phyloP scores from a whole-genome alignment of 352 stramenopile genomes.

The Aphanomyces euteiches region DNA sequence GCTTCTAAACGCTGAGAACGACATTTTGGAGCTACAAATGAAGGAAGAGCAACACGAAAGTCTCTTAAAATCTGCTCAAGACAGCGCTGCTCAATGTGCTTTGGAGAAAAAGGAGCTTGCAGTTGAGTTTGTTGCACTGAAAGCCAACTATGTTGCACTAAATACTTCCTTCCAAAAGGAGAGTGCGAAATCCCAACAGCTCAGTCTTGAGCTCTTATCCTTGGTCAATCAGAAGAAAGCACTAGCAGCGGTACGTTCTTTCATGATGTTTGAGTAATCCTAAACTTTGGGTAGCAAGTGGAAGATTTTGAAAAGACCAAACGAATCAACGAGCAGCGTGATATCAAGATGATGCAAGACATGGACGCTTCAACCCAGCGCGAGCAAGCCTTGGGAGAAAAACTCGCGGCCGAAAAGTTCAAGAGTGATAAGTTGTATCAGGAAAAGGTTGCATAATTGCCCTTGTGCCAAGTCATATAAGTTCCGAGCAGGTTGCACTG shows the following conservation, averaged over 20 bases:
- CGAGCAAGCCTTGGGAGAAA: conserved; percentile 28
- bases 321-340: conserved; percentile 36
- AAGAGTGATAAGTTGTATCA: conserved; percentile 28
- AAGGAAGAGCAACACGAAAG: conserved; percentile 15
- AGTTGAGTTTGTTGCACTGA: conserved; percentile 32
- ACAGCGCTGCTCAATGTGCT: background rate
- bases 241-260: conserved; percentile 15
- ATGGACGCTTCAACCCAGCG: background rate
- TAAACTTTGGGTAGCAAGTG: conserved; percentile 1
- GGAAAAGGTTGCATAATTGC: conserved; percentile 26
- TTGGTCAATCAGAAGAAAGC: conserved; percentile 66
- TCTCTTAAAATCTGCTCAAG: background rate
- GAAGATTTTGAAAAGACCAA: conserved; percentile 33
- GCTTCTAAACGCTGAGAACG: conserved; percentile 55
- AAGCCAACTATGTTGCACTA: conserved; percentile 30
- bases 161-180: conserved; percentile 40
- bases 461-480: conserved; percentile 34
- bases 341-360: conserved; percentile 23
- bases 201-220: conserved; percentile 63
- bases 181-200: conserved; percentile 61
- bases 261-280: background rate
- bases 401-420: conserved; percentile 19
- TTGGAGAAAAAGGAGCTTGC: conserved; percentile 29
- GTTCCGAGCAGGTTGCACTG: conserved; percentile 37
- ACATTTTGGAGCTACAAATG: conserved; percentile 58